phyloP scores from a whole-genome alignment of 768 basidiomycete species.

The Crassisporium funariophilum region DNA sequence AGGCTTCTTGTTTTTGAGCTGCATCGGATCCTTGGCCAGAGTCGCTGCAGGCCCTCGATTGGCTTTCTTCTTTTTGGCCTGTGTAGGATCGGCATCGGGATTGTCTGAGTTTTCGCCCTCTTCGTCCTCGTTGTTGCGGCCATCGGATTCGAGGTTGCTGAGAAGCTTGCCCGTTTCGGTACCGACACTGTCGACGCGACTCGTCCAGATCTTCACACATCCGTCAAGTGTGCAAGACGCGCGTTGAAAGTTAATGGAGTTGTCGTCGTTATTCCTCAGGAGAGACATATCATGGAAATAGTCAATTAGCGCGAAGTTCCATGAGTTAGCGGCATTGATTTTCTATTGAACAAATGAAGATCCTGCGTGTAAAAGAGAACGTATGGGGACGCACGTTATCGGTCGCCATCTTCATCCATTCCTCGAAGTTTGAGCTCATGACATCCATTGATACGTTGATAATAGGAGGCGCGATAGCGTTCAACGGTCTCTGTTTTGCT shows the following conservation, averaged over 20 bases:
- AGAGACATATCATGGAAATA: constrained; percentile 99
- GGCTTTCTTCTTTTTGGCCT: constrained; percentile 63
- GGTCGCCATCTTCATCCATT: constrained; percentile 99
- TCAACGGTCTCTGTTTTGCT: constrained; percentile 53
- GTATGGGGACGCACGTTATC: constrained; percentile 74
- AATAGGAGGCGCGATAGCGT: constrained; percentile 57
- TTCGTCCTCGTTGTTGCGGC: constrained; percentile 55
- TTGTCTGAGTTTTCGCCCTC: constrained; percentile 64
- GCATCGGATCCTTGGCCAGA: constrained; percentile 81
- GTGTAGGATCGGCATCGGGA: constrained; percentile 65
- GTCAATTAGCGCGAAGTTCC: constrained; percentile 97
- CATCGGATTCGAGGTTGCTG: constrained; percentile 76
- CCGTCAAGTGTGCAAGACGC: constrained; percentile 97
- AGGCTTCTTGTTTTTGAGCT: constrained; percentile 87
- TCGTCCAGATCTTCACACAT: constrained; percentile 99
- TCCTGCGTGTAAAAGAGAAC: constrained; percentile 4
- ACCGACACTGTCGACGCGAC: constrained; percentile 93
- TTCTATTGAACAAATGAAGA: constrained; percentile 57
- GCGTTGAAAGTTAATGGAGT: constrained; percentile 98
- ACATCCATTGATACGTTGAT: constrained; percentile 74
- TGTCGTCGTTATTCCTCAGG: constrained; percentile 88
- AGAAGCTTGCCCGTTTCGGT: constrained; percentile 96
- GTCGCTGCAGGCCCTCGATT: constrained; percentile 76
- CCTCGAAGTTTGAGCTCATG: constrained; percentile 94
- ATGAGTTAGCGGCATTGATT: constrained; percentile 97